Evolutionary conservation across 345 rosid species (phyloP).

Genomic region (Raphanus sativus): DNA sequence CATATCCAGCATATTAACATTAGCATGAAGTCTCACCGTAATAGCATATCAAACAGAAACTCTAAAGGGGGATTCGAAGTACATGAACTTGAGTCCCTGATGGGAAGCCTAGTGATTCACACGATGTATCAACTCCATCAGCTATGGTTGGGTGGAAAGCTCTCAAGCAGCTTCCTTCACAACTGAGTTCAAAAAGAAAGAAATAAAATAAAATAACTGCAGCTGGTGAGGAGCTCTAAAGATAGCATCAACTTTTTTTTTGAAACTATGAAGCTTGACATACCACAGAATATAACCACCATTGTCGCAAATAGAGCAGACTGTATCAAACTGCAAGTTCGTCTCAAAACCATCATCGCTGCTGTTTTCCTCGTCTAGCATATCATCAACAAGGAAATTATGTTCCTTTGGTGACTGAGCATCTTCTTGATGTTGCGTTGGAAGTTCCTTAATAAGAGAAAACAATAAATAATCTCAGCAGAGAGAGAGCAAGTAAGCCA

Average conservation of each 20-base stretch:
- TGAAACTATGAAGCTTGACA: slow-evolving; percentile 23
- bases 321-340: slow-evolving; percentile 45
- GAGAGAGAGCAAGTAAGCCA: slow-evolving; percentile 15
- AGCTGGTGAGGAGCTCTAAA: slow-evolving; percentile 1
- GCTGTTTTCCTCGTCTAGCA: slow-evolving; percentile 33
- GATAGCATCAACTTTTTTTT: slow-evolving; percentile 3
- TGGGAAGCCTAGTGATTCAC: slow-evolving; percentile 60
- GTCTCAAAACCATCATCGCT: slow-evolving; percentile 28
- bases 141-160: slow-evolving; percentile 62
- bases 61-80: slow-evolving; percentile 29
- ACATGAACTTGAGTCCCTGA: slow-evolving; percentile 49
- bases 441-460: slow-evolving; percentile 22
- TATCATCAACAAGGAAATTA: slow-evolving; percentile 39
- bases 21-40: slow-evolving; percentile 10
- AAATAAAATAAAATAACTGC: background rate
- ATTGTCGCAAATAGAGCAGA: slow-evolving; percentile 73
- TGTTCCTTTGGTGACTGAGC: slow-evolving; percentile 15
- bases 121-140: slow-evolving; percentile 41
- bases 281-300: slow-evolving; percentile 67
- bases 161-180: slow-evolving; percentile 73
- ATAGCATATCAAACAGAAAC: slow-evolving; percentile 7
- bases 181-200: slow-evolving; percentile 41
- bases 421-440: slow-evolving; percentile 18
- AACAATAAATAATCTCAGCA: slow-evolving; percentile 1
- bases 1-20: slow-evolving; percentile 27